Conservation (phyloP, 345 rosid genomes). For the Fremontodendron californicum region DNA sequence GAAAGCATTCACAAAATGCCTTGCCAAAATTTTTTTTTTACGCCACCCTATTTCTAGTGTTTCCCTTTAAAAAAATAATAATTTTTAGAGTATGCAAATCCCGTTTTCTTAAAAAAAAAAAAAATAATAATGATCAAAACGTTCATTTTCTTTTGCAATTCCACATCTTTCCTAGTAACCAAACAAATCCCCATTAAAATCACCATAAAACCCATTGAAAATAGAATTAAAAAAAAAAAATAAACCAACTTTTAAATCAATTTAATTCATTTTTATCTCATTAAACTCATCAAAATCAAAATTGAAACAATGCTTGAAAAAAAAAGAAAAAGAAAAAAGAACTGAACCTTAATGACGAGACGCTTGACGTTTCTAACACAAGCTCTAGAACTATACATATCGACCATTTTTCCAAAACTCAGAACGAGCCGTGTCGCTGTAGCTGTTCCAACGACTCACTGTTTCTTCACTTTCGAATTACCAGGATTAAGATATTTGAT, state of each 20-base stretch:
- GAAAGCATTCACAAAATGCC: not conserved
- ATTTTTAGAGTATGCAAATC: too few species aligned
- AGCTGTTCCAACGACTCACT: not conserved
- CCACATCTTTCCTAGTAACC: not conserved
- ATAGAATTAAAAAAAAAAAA: not conserved
- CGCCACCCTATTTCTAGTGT: not conserved
- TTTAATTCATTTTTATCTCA: not conserved
- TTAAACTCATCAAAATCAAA: not conserved
- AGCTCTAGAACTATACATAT: conserved; percentile 55
- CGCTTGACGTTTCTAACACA: conserved; percentile 86
- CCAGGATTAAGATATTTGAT: too few species aligned
- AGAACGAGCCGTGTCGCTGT: not conserved
- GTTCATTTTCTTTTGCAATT: not conserved
- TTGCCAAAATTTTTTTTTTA: not conserved
- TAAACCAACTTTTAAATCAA: not conserved
- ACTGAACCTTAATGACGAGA: conserved; percentile 70
- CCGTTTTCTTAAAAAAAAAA: not conserved
- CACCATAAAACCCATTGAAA: not conserved
- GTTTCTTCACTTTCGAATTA: not conserved
- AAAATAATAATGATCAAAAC: not conserved
- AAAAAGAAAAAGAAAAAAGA: not conserved
- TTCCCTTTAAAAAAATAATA: too few species aligned
- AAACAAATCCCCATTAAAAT: not conserved
- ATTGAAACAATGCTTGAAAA: not conserved
- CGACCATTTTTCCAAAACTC: conserved; percentile 20